Evolutionary conservation across 2,329 filamentous ascomycete genomes (phyloP), one percentile per base, ranked within the genome.

Genomic region (Paramyrothecium sp.): DNA sequence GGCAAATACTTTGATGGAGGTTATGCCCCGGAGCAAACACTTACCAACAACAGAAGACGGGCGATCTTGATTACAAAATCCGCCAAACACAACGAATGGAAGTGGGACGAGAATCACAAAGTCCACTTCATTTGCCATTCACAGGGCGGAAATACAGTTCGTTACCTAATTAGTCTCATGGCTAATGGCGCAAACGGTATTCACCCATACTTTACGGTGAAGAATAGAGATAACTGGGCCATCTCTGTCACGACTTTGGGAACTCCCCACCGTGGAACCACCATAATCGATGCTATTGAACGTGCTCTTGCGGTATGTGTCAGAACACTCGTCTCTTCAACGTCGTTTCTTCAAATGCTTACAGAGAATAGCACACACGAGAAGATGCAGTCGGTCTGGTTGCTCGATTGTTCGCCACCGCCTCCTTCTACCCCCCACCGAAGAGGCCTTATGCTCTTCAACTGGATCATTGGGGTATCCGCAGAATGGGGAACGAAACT

Each of bases 151-250:
- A 57, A 57, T 34, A 57, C 55, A 23, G 51, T 57, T 16, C 55
- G 55, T 10, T 57, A 57, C n/a, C 46, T 57, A 19, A 57, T 57
- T 16, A 57, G 55, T 44, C 51, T 57, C 17, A 51, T 57, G 55
- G 55, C 55, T 16, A 49, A 51, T 20, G 55, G 51, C n/a, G 19
- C 55, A 19, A n/a, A 7, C 7, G 49, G 41, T 44, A 26, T 54
- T 30, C 51, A 57, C 30, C 46, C 51, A 13, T 54, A 57, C 46
- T 57, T 57, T 48, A 51, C 17, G 17, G 26, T 54, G 21, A 16
- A 51, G 19, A 46, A 26, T 11, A 57, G 55, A 51, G 55, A 57
- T 50, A 38, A 23, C 20, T 57, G 55, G 55, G 51, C 30, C 41
- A 46, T 57, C 23, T 57, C 55, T 8, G 55, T 57, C 30, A 57